Conservation (phyloP, 2,329 filamentous ascomycete genomes). For the Ampelomyces quisqualis region DNA sequence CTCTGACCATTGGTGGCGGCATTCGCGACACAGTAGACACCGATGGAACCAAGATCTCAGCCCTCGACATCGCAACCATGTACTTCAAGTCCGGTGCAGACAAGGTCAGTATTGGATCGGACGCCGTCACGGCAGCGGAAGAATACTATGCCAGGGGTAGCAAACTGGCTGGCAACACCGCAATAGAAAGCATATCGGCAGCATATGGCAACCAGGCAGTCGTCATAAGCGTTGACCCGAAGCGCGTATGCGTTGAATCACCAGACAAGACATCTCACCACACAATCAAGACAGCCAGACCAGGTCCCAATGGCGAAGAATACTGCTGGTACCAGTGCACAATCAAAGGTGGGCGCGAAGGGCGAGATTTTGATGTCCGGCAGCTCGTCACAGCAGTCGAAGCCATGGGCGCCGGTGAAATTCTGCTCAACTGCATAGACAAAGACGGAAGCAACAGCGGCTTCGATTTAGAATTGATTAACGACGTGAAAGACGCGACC, state of each 20-base stretch:
- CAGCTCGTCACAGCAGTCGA: slow-evolving; percentile 87
- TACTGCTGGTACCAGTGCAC: slow-evolving; percentile 98
- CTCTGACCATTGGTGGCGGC: slow-evolving; percentile 90
- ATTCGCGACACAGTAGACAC: slow-evolving; percentile 91
- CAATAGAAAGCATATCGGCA: slow-evolving; percentile 90
- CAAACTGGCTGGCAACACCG: slow-evolving; percentile 74
- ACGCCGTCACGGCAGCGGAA: slow-evolving; percentile 90
- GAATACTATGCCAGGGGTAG: slow-evolving; percentile 75
- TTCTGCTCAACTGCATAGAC: slow-evolving; percentile 96
- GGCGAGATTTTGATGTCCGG: slow-evolving; percentile 88
- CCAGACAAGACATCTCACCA: slow-evolving; percentile 71
- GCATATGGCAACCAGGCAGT: slow-evolving; percentile 97
- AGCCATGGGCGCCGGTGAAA: slow-evolving; percentile 92
- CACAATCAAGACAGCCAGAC: slow-evolving; percentile 68
- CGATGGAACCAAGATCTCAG: slow-evolving; percentile 81
- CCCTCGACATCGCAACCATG: slow-evolving; percentile 89
- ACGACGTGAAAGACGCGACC: slow-evolving; percentile 81
- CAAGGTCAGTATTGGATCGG: slow-evolving; percentile 95
- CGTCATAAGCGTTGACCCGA: slow-evolving; percentile 92
- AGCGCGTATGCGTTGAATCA: slow-evolving; percentile 77
- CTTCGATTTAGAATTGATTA: slow-evolving; percentile 90
- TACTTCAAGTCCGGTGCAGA: slow-evolving; percentile 98
- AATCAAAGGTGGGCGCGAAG: slow-evolving; percentile 91
- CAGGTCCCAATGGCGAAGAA: slow-evolving; percentile 72
- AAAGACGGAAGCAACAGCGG: slow-evolving; percentile 92